phyloP scores from a whole-genome alignment of 2,329 filamentous ascomycete species.

The Colletotrichum gloeosporioides region DNA sequence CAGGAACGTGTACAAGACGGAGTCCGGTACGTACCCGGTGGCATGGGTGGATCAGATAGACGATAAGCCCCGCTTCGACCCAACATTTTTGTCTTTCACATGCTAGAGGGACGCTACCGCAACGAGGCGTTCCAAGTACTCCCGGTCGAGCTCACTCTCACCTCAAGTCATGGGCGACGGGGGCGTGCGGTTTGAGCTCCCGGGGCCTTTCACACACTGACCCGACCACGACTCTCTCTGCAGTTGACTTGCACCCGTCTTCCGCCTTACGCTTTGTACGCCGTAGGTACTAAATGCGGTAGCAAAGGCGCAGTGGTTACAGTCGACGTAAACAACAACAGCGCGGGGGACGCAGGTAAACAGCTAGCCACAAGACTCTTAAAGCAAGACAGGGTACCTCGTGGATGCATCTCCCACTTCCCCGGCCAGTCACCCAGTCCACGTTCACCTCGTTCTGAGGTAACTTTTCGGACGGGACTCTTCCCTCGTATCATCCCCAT shows the following conservation, averaged over 20 bases:
- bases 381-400: background rate
- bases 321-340: background rate
- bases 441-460: background rate
- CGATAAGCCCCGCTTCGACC: slow-evolving; percentile 20
- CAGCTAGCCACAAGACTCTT: background rate
- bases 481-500: slow-evolving; percentile 5
- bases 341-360: background rate
- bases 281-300: background rate
- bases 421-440: background rate
- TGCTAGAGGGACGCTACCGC: background rate
- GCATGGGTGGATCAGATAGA: slow-evolving; percentile 13
- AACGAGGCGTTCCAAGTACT: background rate
- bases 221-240: background rate
- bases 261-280: background rate
- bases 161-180: background rate
- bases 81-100: slow-evolving; percentile 22
- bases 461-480: slow-evolving; percentile 4
- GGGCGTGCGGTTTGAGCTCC: slow-evolving; percentile 5
- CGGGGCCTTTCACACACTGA: background rate
- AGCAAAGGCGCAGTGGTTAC: background rate
- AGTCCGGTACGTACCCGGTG: background rate
- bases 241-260: background rate
- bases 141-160: background rate
- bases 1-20: background rate
- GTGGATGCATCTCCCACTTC: background rate